Percentiles rank a stretch among this genome's conserved stretches.
Evolutionary conservation across 2,329 filamentous ascomycete species (phyloP).

Genomic region (Tolypocladium nubicola): DNA sequence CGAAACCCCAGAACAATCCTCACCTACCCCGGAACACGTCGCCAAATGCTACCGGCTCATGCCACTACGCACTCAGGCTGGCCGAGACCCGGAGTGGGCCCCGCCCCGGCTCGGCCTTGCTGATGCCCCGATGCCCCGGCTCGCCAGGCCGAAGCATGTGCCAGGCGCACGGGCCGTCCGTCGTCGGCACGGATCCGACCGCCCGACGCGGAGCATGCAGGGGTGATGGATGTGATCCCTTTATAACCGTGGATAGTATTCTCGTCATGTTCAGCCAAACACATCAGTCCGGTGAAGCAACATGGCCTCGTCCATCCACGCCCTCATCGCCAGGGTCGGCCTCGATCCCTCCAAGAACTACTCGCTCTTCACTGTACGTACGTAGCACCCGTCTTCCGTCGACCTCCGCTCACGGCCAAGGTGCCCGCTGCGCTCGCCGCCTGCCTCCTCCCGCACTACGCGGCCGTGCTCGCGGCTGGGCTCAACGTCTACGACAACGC

Average conservation of each 20-base stretch:
- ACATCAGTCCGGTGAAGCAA: no score
- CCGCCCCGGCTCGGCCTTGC: background rate
- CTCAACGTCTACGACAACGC: constrained; percentile 22
- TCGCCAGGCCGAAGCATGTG: background rate
- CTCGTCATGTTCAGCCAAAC: no score
- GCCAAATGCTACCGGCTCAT: no score
- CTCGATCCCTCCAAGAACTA: constrained; percentile 2
- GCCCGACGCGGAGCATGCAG: no score
- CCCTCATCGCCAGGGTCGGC: background rate
- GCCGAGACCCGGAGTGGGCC: background rate
- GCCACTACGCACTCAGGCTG: no score
- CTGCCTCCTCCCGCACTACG: background rate
- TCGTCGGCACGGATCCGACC: no score
- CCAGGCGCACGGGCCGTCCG: background rate
- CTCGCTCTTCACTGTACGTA: constrained; percentile 8
- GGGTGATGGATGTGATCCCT: no score
- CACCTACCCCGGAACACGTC: no score
- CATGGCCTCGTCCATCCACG: background rate
- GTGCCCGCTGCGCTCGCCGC: constrained; percentile 21
- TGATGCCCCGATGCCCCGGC: background rate
- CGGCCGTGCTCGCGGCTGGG: background rate
- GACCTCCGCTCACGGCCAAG: constrained; percentile 10
- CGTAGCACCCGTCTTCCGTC: background rate
- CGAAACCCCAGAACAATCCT: no score
- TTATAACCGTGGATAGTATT: no score